Conservation (phyloP, 2,329 filamentous ascomycete genomes). For the Apiospora malaysiana region DNA sequence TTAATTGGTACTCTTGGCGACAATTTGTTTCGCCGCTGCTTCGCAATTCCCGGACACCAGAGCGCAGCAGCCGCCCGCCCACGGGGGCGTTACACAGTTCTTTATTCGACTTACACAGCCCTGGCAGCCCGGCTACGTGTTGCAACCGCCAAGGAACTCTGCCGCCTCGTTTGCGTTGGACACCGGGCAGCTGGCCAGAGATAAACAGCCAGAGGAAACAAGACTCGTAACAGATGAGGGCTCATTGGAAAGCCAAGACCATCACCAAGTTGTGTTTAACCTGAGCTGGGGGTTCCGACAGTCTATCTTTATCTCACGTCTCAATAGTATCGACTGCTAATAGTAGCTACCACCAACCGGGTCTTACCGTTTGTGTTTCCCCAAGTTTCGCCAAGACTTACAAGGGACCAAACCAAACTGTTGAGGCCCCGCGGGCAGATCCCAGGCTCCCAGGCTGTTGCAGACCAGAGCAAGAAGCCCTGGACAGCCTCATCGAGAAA, state of each 20-base stretch:
- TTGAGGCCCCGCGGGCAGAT: conserved; percentile 20
- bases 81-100: conserved; percentile 7
- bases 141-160: conserved; percentile 11
- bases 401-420: conserved; percentile 15
- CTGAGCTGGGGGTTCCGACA: conserved; percentile 15
- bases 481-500: conserved; percentile 5
- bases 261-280: conserved; percentile 7
- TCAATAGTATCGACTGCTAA: conserved; percentile 15
- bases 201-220: conserved; percentile 6
- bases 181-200: not conserved
- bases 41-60: not conserved
- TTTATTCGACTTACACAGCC: conserved; percentile 6
- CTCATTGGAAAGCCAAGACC: conserved; percentile 7
- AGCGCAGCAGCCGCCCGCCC: conserved; percentile 9
- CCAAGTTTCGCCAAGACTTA: conserved; percentile 20
- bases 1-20: conserved; percentile 4
- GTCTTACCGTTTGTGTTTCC: conserved; percentile 20
- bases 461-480: conserved; percentile 11
- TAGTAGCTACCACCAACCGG: conserved; percentile 13
- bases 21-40: conserved; percentile 1
- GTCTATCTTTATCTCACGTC: conserved; percentile 21
- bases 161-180: conserved; percentile 16
- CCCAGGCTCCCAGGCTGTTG: conserved; percentile 15
- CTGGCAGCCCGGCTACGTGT: conserved; percentile 8
- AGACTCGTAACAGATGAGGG: conserved; percentile 11